Evolutionary conservation across 1,139 yeast species (phyloP), one percentile per base, ranked within the genome.

Genomic region (Pichia sp.): DNA sequence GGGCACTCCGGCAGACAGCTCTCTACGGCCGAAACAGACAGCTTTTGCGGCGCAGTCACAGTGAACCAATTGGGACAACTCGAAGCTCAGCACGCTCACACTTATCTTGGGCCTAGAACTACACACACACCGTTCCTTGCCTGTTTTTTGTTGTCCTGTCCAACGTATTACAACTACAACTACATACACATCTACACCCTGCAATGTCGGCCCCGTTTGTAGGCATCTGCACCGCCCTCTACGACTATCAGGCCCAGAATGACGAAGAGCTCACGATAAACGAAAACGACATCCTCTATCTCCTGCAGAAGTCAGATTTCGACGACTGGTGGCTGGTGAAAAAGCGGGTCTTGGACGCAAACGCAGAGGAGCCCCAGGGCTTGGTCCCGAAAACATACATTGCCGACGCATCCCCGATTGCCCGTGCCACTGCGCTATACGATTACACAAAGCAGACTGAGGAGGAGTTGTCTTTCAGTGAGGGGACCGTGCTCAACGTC

Each of bases 301-400:
- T 95, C 55, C 75, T 93, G 55, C 95, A 92, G 67, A 87, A 81
- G 67, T 89, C 96, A 8, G 86, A 84, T 42, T 84, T 87, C 46
- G 99, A 93, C 72, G 98, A 93, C 62, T 93, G 99, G 99, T 93
- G 99, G 98, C 90, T 89, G 59, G 98, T 90, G 36, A 93, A 93
- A 73, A 90, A 89, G 73, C 79, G 97, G 65, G 87, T 90, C 1
- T 82, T 87, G 5, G 96, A 93, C 51, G 83, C 89, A 43, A 96
- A 90, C 64, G 87, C 82, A 16, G 96, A 90, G 53, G 99, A 93
- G 70, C 98, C 98, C 1, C 77, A 78, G 5, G 99, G 99, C 0
- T 76, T 95, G 47, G 97, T 95, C 4, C 99, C 99, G 7, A 82
- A 87, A 56, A 92, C 88, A 64, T 95, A 93, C 69, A 85, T 95